Base-by-base conservation (phyloP, 2,329 filamentous ascomycete species). In the Talaromyces atroroseus region DNA sequence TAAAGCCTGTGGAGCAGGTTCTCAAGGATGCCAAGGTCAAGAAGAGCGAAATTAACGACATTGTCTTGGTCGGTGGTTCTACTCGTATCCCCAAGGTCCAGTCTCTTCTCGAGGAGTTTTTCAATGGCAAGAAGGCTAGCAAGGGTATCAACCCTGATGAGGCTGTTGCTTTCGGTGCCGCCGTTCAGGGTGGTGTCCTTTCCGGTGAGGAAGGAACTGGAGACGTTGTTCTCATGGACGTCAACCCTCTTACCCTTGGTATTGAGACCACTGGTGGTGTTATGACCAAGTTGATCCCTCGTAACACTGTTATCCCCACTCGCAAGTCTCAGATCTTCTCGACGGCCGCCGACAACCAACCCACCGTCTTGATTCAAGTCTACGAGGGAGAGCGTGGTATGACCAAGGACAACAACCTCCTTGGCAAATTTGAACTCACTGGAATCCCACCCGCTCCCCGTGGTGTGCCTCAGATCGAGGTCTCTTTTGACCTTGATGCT, bases 101-200 rank as follows among this genome's bases (percentile, higher is more conserved):
- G 80, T 75, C 84, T 66, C 86, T 97, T 72, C 89, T 97, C 64
- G 91, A 97, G 82, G 92, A 97, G 78, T 97, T 84, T 84, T 97
- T 97, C 75, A 80, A 73, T 67, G 88, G 92, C 76, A 97, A 97
- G 89, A 92, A 94, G 83, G 91, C 92, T 67, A 92, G 88, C 84
- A 97, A 97, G 90, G 90, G 91, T 78, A 96, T 99, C 76, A 97
- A 97, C 85, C 94, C 94, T 67, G 94, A 99, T 72, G 94, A 97
- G 82, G 94, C 94, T 79, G 94, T 97, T 66, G 94, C 94, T 71
- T 97, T 92, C 74, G 94, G 94, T 79, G 94, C 94, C 62, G 92
- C 94, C 66, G 91, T 97, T 66, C 94, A 99, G 80, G 94, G 88
- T 79, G 92, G 92, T 87, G 86, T 97, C 71, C 82, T 99, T 61